A percentile compares a stretch with the other conserved stretches of the same genome.
phyloP scores from a whole-genome alignment of 495 filamentous ascomycete species.

The Neurospora sp. region DNA sequence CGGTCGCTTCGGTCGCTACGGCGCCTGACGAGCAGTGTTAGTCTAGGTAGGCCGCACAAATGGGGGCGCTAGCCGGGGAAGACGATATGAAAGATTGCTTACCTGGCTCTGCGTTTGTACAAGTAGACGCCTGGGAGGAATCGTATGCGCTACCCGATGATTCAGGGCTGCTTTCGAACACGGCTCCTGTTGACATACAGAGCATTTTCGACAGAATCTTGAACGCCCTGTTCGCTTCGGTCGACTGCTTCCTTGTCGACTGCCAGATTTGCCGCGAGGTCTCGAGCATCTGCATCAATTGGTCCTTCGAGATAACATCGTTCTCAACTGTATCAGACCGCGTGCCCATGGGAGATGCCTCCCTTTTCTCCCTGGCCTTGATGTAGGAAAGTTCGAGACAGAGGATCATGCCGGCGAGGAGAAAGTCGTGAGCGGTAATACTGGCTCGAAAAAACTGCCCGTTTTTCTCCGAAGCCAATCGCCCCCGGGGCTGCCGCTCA shows the following conservation, averaged over 20 bases:
- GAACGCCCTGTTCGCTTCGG: conserved; percentile 18
- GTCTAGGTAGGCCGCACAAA: not conserved
- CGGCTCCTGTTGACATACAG: conserved; percentile 11
- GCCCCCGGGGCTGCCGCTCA: conserved; percentile 25
- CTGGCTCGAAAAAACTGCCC: conserved; percentile 22
- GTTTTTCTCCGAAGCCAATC: conserved; percentile 13
- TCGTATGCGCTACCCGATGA: not conserved
- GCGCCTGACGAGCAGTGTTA: not conserved
- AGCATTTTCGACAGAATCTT: conserved; percentile 22
- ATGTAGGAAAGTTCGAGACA: conserved; percentile 24
- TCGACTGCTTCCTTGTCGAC: conserved; percentile 5
- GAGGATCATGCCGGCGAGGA: conserved; percentile 31
- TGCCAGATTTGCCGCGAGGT: conserved; percentile 20
- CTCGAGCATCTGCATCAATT: conserved; percentile 15
- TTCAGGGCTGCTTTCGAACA: conserved; percentile 10
- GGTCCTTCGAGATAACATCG: conserved; percentile 12
- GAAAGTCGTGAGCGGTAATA: conserved; percentile 24
- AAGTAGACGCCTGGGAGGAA: not conserved
- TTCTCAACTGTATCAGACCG: not conserved
- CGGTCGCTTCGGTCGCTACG: not conserved
- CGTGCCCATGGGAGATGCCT: not conserved
- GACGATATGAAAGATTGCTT: not conserved
- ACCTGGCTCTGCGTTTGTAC: not conserved
- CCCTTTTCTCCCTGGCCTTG: conserved; percentile 10
- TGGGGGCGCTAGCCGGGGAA: not conserved